phyloP scores from a whole-genome alignment of 345 rosid genomes.

The Orychophragmus violaceus region DNA sequence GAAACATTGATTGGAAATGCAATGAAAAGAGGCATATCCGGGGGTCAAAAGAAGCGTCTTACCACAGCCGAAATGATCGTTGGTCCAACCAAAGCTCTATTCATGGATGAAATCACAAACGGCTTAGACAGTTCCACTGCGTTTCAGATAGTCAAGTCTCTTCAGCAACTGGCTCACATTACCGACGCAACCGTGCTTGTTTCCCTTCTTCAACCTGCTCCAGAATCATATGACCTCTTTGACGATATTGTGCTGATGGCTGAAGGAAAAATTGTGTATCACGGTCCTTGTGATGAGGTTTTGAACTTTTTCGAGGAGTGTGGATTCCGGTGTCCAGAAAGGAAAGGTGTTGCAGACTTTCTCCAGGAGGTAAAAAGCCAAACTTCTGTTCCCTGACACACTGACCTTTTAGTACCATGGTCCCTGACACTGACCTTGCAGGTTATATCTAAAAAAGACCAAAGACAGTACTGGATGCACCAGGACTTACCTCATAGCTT shows the following conservation, averaged over 20 bases:
- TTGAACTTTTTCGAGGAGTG: constrained; percentile 52
- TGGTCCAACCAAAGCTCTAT: constrained; percentile 49
- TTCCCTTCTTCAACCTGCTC: constrained; percentile 84
- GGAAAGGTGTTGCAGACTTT: constrained; percentile 84
- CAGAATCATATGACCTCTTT: constrained; percentile 68
- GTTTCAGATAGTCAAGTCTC: constrained; percentile 61
- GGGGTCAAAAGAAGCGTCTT: constrained; percentile 77
- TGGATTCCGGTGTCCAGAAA: constrained; percentile 71
- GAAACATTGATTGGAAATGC: constrained; percentile 69
- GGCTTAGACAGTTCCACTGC: constrained; percentile 84
- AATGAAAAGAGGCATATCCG: constrained; percentile 77
- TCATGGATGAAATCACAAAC: constrained; percentile 75
- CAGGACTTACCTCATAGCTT: constrained; percentile 51
- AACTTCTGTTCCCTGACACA: background rate
- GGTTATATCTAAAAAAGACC: constrained; percentile 71
- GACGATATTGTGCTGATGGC: constrained; percentile 66
- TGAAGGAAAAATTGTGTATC: constrained; percentile 69
- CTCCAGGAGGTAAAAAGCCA: constrained; percentile 55
- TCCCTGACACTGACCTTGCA: constrained; percentile 6
- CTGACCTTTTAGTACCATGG: background rate
- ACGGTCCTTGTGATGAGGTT: constrained; percentile 57
- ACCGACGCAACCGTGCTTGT: constrained; percentile 51
- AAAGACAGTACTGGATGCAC: constrained; percentile 67
- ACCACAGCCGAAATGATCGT: constrained; percentile 85
- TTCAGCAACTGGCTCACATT: constrained; percentile 57